Conservation (phyloP, 1,139 yeast species). For the Candida neerlandica region DNA sequence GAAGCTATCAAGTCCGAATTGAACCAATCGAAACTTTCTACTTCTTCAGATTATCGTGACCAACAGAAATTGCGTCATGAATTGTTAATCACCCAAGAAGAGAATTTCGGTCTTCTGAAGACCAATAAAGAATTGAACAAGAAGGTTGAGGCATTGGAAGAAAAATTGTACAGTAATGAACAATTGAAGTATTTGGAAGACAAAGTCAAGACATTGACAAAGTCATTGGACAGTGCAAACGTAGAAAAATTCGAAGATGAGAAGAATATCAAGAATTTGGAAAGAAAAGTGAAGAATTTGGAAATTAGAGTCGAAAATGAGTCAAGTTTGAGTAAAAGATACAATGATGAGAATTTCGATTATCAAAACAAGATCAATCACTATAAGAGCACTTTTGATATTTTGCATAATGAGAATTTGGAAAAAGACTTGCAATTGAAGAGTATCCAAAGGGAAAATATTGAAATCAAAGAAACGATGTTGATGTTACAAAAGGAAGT, state of each 20-base stretch:
- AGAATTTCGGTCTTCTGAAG: slow-evolving; percentile 43
- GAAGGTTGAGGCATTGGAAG: slow-evolving; percentile 40
- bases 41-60: slow-evolving; percentile 36
- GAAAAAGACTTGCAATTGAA: slow-evolving; percentile 44
- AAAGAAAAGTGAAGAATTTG: slow-evolving; percentile 38
- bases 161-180: slow-evolving; percentile 47
- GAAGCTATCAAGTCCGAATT: slow-evolving; percentile 37
- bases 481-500: slow-evolving; percentile 66
- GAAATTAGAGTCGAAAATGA: slow-evolving; percentile 42
- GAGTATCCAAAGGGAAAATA: slow-evolving; percentile 36
- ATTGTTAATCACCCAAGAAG: slow-evolving; percentile 42
- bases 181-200: slow-evolving; percentile 49
- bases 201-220: slow-evolving; percentile 35
- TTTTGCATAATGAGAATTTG: slow-evolving; percentile 40
- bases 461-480: slow-evolving; percentile 56
- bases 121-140: slow-evolving; percentile 37
- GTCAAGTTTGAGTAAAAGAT: slow-evolving; percentile 40
- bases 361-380: slow-evolving; percentile 46
- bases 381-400: slow-evolving; percentile 36
- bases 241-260: slow-evolving; percentile 34
- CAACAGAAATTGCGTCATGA: slow-evolving; percentile 43
- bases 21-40: slow-evolving; percentile 35
- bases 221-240: slow-evolving; percentile 33
- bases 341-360: slow-evolving; percentile 51
- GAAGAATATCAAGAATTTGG: slow-evolving; percentile 33